Evolutionary conservation across 257 asterid species (phyloP), one percentile per base, ranked within the genome.

Genomic region (Solanum paucissectum): DNA sequence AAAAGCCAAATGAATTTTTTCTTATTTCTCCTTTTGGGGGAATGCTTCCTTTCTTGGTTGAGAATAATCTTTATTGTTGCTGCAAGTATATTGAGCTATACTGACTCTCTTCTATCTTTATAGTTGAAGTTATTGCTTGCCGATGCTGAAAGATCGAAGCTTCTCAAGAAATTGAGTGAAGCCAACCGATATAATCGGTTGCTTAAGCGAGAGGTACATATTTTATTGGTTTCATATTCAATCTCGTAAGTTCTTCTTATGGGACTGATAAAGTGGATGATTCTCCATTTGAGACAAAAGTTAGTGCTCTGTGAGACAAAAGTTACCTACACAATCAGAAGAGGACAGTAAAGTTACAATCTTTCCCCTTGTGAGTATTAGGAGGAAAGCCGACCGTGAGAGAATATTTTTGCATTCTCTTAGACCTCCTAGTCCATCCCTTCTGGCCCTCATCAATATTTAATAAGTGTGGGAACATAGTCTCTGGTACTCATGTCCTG

Each of bases 181-280:
- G 99, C 99, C 64, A 97, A 97, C 90, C 96, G 94, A 85, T 93
- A 93, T 71, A 95, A 95, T 72, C 91, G 99, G 86, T 90, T 92
- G 87, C 93, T 95, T 77, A 95, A 95, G 92, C 97, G 98, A 79
- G 95, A 97, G 98, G 99, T 97, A 82, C 21, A 29, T 49, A 77
- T 87, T 90, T 73, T 42, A 13, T 34, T 44, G 20, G 8, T 71
- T 7, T 74, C 71, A 40, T 10, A 23, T 33, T 33, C 60, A 14
- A 83, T 81, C 86, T 87, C 84, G 14, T 40, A 27, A 86, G 16
- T 13, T 33, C 49, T 34, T 46, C 16, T 29, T 81, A 16, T 16
- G 68, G 6, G 42, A 81, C 85, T 29, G 42, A 46, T 46, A 29
- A 16, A 9, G 37, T 9, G 66, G 27, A 81, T 44, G 18, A 79